Evolutionary conservation across 495 filamentous ascomycete species (phyloP).

Genomic region (Schizothecium vesticola): DNA sequence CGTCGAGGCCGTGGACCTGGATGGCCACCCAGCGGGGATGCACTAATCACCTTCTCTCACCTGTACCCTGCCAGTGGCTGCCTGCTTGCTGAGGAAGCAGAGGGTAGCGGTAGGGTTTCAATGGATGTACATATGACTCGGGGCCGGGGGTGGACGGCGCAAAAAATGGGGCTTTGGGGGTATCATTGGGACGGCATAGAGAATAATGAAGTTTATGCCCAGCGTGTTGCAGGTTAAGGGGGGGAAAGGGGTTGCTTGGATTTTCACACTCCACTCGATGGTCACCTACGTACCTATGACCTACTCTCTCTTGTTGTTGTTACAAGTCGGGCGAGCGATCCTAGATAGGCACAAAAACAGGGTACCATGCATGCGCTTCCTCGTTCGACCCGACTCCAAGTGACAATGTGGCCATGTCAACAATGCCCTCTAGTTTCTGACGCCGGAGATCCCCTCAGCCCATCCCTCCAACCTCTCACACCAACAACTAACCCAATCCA

Average conservation of each 20-base stretch:
- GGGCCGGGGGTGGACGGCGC: not conserved
- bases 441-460: too few species aligned
- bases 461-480: not conserved
- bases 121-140: not conserved
- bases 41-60: not conserved
- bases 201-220: not conserved
- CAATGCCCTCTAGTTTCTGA: not conserved
- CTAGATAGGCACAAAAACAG: not conserved
- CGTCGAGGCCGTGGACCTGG: constrained; percentile 79
- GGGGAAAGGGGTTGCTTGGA: not conserved
- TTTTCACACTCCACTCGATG: constrained; percentile 3
- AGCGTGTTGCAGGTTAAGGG: not conserved
- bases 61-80: not conserved
- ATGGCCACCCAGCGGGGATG: constrained; percentile 53
- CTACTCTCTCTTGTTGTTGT: not conserved
- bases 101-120: not conserved
- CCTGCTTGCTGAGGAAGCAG: not conserved
- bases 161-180: not conserved
- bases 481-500: not conserved
- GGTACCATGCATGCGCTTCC: not conserved
- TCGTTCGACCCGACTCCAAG: too few species aligned
- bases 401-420: not conserved
- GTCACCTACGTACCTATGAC: not conserved
- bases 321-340: not conserved
- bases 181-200: not conserved